Conservation (phyloP, 2,329 filamentous ascomycete species). For the Calonectria pauciramosa region DNA sequence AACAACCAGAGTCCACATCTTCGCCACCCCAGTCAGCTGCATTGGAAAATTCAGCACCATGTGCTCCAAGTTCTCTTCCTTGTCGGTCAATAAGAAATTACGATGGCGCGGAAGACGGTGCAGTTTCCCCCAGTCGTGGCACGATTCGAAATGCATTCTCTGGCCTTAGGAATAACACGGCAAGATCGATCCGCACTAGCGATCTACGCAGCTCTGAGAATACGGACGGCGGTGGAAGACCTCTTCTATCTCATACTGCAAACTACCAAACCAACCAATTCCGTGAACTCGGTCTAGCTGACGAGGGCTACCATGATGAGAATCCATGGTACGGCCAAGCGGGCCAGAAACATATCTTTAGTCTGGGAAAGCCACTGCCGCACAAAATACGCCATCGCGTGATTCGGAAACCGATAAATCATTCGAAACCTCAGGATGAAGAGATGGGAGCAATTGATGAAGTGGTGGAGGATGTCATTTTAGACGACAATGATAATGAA, state of each 20-base stretch:
- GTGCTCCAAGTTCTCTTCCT: neutral
- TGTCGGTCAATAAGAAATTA: neutral
- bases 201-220: neutral
- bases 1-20: neutral
- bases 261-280: neutral
- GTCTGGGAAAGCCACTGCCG: neutral
- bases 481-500: neutral
- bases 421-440: neutral
- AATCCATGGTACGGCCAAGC: neutral
- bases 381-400: neutral
- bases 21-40: neutral
- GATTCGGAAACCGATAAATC: neutral
- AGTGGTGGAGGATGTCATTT: neutral
- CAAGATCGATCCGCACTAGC: neutral
- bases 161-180: neutral
- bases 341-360: neutral
- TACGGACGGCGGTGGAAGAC: neutral
- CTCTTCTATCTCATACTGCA: neutral
- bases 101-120: neutral
- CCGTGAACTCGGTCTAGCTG: neutral
- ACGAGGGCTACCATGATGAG: neutral
- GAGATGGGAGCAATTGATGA: neutral
- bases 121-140: neutral
- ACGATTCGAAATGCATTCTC: neutral
- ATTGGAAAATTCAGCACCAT: neutral